Percentiles rank a stretch among this genome's conserved stretches.
These are phyloP conservation scores for Stemphylium vesicarium DNA, from an alignment of 2,329 filamentous ascomycete genomes.

Conservation along the genomic window DNA sequence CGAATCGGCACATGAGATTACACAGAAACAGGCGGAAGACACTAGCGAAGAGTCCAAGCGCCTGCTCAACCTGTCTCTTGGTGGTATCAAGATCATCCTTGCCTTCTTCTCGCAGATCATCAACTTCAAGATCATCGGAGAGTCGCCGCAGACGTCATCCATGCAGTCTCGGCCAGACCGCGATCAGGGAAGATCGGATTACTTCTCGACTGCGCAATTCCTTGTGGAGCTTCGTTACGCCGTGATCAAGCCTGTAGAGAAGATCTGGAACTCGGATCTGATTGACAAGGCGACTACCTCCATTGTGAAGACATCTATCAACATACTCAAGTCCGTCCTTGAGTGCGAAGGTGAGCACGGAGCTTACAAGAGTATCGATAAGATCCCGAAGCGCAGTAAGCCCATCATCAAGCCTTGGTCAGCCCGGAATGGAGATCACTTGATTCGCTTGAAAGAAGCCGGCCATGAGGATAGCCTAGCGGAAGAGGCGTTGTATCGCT, in stretches of 20 bases:
- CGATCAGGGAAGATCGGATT: constrained; percentile 63
- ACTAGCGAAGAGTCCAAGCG: constrained; percentile 53
- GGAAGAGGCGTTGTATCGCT: constrained; percentile 81
- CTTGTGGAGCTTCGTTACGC: constrained; percentile 84
- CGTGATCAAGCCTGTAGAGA: constrained; percentile 75
- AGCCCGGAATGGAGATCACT: constrained; percentile 54
- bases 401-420: constrained; percentile 60
- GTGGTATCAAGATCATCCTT: constrained; percentile 80
- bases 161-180: constrained; percentile 60
- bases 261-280: constrained; percentile 84
- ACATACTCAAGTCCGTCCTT: constrained; percentile 80
- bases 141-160: constrained; percentile 69
- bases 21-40: constrained; percentile 51
- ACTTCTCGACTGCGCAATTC: constrained; percentile 75
- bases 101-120: constrained; percentile 79
- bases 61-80: constrained; percentile 58
- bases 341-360: constrained; percentile 76
- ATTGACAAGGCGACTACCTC: constrained; percentile 80
- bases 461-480: constrained; percentile 68
- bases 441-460: constrained; percentile 52
- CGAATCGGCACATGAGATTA: constrained; percentile 60
- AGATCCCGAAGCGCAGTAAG: constrained; percentile 57
- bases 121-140: constrained; percentile 78
- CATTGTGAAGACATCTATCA: constrained; percentile 79
- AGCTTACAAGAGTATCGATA: constrained; percentile 68